These are phyloP conservation scores for Cordia subcordata DNA, from an alignment of 257 asterid genomes.

Conservation along the genomic window DNA sequence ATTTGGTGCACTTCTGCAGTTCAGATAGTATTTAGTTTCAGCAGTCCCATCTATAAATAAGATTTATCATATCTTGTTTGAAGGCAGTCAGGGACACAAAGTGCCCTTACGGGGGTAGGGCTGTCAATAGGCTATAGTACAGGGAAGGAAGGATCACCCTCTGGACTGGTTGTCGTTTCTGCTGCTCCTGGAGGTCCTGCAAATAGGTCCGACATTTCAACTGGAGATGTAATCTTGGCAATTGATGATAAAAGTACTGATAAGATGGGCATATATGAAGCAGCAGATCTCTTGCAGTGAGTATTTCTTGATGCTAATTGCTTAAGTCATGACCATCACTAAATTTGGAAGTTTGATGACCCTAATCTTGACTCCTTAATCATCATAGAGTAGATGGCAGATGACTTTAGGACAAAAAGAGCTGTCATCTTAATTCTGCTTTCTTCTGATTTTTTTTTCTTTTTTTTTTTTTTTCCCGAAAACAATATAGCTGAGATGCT, in stretches of 20 bases:
- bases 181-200: constrained; percentile 99
- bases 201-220: constrained; percentile 65
- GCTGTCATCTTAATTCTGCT: background rate
- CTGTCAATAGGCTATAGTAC: constrained; percentile 85
- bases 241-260: constrained; percentile 74
- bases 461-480: no score
- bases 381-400: background rate
- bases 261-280: constrained; percentile 86
- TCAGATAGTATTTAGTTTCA: constrained; percentile 10
- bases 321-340: background rate
- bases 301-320: constrained; percentile 22
- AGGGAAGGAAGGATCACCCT: constrained; percentile 46
- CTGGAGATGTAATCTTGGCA: constrained; percentile 83
- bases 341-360: background rate
- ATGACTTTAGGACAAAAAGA: background rate
- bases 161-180: constrained; percentile 82
- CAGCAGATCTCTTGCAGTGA: constrained; percentile 91
- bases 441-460: no score
- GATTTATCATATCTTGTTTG: constrained; percentile 41
- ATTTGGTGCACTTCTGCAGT: background rate
- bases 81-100: constrained; percentile 99
- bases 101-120: constrained; percentile 88
- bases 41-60: constrained; percentile 15
- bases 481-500: no score
- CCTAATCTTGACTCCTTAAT: background rate